These are phyloP conservation scores for Hortiboletus campestris DNA, from an alignment of 768 basidiomycete genomes.

Conservation along the genomic window DNA sequence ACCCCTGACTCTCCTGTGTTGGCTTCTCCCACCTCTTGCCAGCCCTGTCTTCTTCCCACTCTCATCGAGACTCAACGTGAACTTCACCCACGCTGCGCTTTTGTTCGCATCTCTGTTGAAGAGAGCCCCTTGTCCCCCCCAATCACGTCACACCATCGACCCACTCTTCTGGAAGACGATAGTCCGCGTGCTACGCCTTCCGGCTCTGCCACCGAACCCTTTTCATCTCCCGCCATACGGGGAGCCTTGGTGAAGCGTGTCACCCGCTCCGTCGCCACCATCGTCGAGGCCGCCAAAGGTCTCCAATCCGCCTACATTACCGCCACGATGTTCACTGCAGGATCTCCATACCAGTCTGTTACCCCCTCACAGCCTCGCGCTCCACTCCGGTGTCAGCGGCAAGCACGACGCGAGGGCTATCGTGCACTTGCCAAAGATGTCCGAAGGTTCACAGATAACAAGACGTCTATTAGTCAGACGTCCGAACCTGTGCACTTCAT, in stretches of 20 bases:
- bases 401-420: slow-evolving; percentile 37
- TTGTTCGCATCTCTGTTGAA: slow-evolving; percentile 34
- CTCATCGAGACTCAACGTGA: slow-evolving; percentile 32
- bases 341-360: slow-evolving; percentile 22
- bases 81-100: slow-evolving; percentile 35
- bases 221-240: slow-evolving; percentile 8
- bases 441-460: slow-evolving; percentile 35
- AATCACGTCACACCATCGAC: not conserved
- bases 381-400: slow-evolving; percentile 11
- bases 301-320: slow-evolving; percentile 59
- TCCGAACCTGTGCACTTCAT: slow-evolving; percentile 39
- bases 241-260: slow-evolving; percentile 27
- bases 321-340: slow-evolving; percentile 49
- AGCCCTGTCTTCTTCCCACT: slow-evolving; percentile 30
- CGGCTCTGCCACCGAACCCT: not conserved
- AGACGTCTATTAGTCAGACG: slow-evolving; percentile 9
- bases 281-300: slow-evolving; percentile 53
- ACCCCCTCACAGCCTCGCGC: slow-evolving; percentile 17
- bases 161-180: slow-evolving; percentile 15
- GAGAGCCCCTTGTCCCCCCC: slow-evolving; percentile 37
- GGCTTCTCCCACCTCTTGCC: slow-evolving; percentile 28
- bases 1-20: slow-evolving; percentile 34
- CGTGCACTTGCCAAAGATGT: slow-evolving; percentile 46
- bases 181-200: slow-evolving; percentile 13
- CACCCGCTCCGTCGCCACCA: slow-evolving; percentile 37